These are phyloP conservation scores for Xylariaceae sp. DNA, from an alignment of 2,329 filamentous ascomycete genomes.

Conservation along the genomic window DNA sequence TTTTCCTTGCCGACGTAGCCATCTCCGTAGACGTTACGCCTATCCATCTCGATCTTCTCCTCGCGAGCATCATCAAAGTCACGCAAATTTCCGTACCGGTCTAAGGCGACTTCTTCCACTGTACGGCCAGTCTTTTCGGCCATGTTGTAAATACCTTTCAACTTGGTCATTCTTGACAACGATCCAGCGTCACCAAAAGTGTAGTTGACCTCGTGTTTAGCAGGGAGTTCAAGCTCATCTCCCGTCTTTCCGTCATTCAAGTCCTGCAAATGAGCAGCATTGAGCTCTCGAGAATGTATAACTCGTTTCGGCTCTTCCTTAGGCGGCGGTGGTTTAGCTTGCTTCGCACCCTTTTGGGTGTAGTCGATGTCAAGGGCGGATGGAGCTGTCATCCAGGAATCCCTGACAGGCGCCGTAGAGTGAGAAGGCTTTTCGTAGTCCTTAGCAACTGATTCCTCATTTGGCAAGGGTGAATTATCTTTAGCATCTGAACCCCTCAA, in stretches of 20 bases:
- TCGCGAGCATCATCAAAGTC: conserved; percentile 91
- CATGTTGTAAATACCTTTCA: conserved; percentile 76
- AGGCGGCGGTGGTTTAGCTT: conserved; percentile 46
- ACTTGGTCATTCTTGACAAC: conserved; percentile 93
- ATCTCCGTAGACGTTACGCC: conserved; percentile 74
- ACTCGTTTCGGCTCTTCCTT: conserved; percentile 61
- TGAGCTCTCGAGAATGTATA: conserved; percentile 77
- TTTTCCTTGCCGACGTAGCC: conserved; percentile 81
- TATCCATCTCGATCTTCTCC: conserved; percentile 84
- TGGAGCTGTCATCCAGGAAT: conserved; percentile 92
- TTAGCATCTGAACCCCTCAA: conserved; percentile 44
- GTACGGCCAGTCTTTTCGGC: conserved; percentile 67
- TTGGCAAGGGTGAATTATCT: conserved; percentile 46
- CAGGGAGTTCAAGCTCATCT: conserved; percentile 49
- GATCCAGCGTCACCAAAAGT: conserved; percentile 85
- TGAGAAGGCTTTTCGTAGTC: conserved; percentile 27
- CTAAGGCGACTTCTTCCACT: conserved; percentile 76
- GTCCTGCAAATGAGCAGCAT: conserved; percentile 58
- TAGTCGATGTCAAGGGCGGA: conserved; percentile 81
- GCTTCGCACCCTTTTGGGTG: conserved; percentile 55
- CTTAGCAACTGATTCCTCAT: conserved; percentile 42
- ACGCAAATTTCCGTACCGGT: conserved; percentile 73
- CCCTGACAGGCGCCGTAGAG: conserved; percentile 53
- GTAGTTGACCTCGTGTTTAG: conserved; percentile 65
- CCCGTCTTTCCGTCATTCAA: conserved; percentile 52